These are phyloP conservation scores for Talaromyces amestolkiae DNA, from an alignment of 2,329 filamentous ascomycete genomes.

Conservation along the genomic window DNA sequence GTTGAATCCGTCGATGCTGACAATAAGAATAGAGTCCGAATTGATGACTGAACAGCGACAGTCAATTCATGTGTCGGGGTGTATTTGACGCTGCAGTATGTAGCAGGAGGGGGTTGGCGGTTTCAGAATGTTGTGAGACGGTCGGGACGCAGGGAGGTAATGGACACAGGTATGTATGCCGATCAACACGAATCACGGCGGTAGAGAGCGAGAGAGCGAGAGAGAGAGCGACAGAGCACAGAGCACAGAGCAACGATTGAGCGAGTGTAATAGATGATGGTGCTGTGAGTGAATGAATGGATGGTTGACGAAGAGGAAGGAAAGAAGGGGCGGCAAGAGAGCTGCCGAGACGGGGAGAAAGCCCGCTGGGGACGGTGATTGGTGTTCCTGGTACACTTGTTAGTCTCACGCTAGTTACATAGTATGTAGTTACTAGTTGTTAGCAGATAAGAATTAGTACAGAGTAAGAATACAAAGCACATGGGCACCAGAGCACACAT, in stretches of 20 bases:
- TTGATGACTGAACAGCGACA: neutral
- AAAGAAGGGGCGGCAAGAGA: constrained; percentile 2
- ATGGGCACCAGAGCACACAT: neutral
- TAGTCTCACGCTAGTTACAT: no score
- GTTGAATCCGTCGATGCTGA: neutral
- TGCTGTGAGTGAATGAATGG: neutral
- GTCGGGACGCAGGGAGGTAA: neutral
- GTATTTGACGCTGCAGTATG: neutral
- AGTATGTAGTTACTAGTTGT: neutral
- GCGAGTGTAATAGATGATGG: neutral
- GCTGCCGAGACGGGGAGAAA: constrained; percentile 2
- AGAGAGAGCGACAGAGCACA: neutral
- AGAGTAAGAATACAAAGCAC: neutral
- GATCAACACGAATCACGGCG: neutral
- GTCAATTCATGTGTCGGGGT: neutral
- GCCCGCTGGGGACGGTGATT: neutral
- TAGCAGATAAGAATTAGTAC: neutral
- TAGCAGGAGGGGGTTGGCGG: constrained; percentile 9
- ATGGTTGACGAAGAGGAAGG: neutral
- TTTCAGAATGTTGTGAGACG: constrained; percentile 19
- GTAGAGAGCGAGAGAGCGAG: neutral
- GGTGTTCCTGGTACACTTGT: neutral
- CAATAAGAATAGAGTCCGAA: neutral
- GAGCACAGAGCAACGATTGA: neutral
- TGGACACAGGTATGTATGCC: neutral